Conservation (phyloP, 1,139 yeast species). For the Spencermartinsiella ligniputridi region DNA sequence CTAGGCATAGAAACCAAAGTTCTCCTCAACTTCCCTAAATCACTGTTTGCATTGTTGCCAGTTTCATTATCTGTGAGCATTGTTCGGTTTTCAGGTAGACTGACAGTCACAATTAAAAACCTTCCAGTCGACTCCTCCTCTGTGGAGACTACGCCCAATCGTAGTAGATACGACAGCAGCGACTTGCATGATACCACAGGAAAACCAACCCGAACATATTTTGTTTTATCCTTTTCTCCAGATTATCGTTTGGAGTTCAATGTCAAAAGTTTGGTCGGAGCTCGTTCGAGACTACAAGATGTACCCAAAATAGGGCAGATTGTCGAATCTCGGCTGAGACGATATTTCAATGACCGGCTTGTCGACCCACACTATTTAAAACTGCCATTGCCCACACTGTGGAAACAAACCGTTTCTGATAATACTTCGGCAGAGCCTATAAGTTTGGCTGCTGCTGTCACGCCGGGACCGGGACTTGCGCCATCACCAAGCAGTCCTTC, state of each 20-base stretch:
- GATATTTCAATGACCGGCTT: conserved; percentile 89
- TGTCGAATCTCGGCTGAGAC: conserved; percentile 74
- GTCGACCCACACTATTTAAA: conserved; percentile 91
- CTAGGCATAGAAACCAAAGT: conserved; percentile 84
- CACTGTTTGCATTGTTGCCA: conserved; percentile 75
- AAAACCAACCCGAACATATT: conserved; percentile 43
- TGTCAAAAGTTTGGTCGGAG: conserved; percentile 82
- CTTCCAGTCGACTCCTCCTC: conserved; percentile 29
- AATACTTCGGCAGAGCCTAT: too few relatives aligned
- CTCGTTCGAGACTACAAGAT: conserved; percentile 86
- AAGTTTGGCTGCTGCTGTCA: too few relatives aligned
- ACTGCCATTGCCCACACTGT: conserved; percentile 74
- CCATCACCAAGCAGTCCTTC: too few relatives aligned
- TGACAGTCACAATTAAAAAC: conserved; percentile 66
- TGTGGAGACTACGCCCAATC: not conserved
- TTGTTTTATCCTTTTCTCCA: conserved; percentile 86
- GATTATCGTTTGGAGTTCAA: conserved; percentile 86
- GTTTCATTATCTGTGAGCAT: conserved; percentile 80
- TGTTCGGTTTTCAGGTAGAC: conserved; percentile 88
- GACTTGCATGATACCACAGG: conserved; percentile 7
- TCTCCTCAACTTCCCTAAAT: conserved; percentile 77
- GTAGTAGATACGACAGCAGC: too few relatives aligned
- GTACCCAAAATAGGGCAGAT: conserved; percentile 87
- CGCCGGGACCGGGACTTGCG: too few relatives aligned
- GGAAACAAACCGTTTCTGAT: conserved; percentile 39